Base-by-base conservation (phyloP, 345 rosid genomes). In the Salix purpurea region DNA sequence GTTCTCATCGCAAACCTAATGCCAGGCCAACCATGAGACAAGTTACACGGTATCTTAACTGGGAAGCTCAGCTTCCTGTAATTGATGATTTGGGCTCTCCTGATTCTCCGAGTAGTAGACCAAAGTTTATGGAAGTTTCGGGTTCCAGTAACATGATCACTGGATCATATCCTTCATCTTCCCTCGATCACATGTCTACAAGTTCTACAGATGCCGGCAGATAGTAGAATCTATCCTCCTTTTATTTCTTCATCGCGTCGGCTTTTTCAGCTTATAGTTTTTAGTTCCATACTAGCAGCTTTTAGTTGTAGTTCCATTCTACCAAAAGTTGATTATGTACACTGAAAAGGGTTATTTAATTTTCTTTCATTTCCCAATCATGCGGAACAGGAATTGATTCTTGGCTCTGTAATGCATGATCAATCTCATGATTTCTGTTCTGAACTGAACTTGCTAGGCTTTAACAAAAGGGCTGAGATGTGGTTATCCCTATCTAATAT, bases 11-110 rank as follows among this genome's bases (percentile, higher is more conserved):
- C 21, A 74, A 52, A 15, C 80, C 84, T 2, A 79, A 73, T 24
- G 44, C 76, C 19, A 85, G 97, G 54, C 94, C 94, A 28, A 83
- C 84, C 10, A 89, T 89, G 91, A 87, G 86, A 78, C 87, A 78
- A 70, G 90, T 88, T 48, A 78, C 80, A 26, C 81, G 85, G 83
- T 89, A 85, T 76, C 77, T 92, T 23, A 85, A 88, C 52, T 79
- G 86, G 37, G 93, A 92, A 24, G 92, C 88, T 0, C 58, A 75
- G 39, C 83, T 87, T 44, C 90, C 91, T 1, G 12, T 61, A 19
- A 26, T 85, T 39, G 73, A 80, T 26, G 24, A 81, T 24, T 77
- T 80, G 82, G 72, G 74, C 16, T 80, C 73, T 10, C 81, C 85
- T 37, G 74, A 77, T 70, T n/a, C 72, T 11, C 24, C 19, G 19